phyloP scores from a whole-genome alignment of 108 stramenopile genomes.

The Nitzschia palea region DNA sequence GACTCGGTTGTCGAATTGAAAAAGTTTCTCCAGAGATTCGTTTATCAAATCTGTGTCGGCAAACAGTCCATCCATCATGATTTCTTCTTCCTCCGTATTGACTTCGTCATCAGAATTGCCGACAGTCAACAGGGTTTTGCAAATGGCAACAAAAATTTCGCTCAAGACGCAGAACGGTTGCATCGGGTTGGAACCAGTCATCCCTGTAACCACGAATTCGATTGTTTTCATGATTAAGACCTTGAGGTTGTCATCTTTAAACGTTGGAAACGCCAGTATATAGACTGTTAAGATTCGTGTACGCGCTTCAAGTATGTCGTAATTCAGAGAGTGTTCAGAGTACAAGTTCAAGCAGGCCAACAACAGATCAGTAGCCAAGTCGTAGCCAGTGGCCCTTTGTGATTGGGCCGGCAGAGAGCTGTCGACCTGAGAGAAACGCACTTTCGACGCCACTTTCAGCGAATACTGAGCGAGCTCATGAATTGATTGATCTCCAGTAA shows the following conservation, averaged over 20 bases:
- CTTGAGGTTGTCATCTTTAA: conserved; percentile 83
- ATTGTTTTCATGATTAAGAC: conserved; percentile 88
- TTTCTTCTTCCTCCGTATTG: conserved; percentile 21
- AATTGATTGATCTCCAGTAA: conserved; percentile 21
- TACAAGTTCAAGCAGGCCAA: conserved; percentile 86
- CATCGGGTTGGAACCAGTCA: conserved; percentile 64
- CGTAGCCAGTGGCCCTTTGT: conserved; percentile 6
- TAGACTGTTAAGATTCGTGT: conserved; percentile 80
- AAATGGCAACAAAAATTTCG: conserved; percentile 80
- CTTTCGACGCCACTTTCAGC: conserved; percentile 38
- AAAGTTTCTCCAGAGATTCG: conserved; percentile 82
- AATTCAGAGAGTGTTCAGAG: conserved; percentile 90
- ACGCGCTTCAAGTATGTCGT: conserved; percentile 79
- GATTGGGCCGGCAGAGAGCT: conserved; percentile 11
- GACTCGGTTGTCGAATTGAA: conserved; percentile 87
- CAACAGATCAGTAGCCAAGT: conserved; percentile 63
- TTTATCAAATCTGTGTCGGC: conserved; percentile 82
- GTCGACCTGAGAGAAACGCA: conserved; percentile 29
- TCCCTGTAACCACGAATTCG: conserved; percentile 89
- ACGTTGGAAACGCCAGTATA: conserved; percentile 83
- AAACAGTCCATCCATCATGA: conserved; percentile 33
- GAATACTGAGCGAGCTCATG: conserved; percentile 55
- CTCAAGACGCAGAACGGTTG: conserved; percentile 75
- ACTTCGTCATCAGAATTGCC: conserved; percentile 18
- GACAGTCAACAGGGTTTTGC: conserved; percentile 62